Evolutionary conservation across 1,284 basidiomycete species (phyloP).

Genomic region (Kwoniella shivajii): DNA sequence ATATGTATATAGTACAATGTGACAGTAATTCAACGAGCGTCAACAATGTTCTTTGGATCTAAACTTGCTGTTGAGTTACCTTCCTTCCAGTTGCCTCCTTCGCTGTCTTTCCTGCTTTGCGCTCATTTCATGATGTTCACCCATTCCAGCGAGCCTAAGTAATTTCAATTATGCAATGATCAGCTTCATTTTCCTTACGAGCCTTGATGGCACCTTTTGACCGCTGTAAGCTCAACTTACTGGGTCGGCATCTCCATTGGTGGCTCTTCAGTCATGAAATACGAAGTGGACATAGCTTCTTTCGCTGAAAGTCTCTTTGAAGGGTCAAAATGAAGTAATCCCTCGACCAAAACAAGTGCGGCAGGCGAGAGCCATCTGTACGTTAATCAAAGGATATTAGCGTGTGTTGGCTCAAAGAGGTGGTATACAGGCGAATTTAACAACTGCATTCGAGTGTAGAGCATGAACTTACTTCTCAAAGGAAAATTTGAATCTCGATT

Average conservation of each 20-base stretch:
- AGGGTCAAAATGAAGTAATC: constrained; percentile 82
- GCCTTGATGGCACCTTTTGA: no score
- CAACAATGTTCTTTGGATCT: no score
- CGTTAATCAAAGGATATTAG: not conserved
- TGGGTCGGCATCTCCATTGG: constrained; percentile 71
- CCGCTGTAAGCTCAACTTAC: no score
- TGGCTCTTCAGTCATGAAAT: constrained; percentile 81
- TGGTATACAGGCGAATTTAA: not conserved
- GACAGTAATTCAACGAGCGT: no score
- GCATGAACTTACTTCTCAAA: constrained; percentile 69
- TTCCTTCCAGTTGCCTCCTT: constrained; percentile 18
- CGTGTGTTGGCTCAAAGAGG: no score
- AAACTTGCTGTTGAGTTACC: no score
- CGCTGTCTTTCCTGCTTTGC: constrained; percentile 45
- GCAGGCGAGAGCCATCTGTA: constrained; percentile 78
- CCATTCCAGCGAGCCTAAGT: constrained; percentile 38
- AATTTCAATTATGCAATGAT: constrained; percentile 6
- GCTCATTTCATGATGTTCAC: constrained; percentile 54
- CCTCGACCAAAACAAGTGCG: constrained; percentile 81
- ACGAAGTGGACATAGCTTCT: constrained; percentile 76
- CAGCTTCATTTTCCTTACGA: no score
- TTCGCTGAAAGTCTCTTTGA: constrained; percentile 71
- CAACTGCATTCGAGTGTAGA: not conserved
- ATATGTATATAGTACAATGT: no score
- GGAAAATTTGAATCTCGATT: constrained; percentile 72